Evolutionary conservation across 208 protist genomes (phyloP), one percentile per base, ranked within the genome.

Genomic region (Leishmania gerbilli): DNA sequence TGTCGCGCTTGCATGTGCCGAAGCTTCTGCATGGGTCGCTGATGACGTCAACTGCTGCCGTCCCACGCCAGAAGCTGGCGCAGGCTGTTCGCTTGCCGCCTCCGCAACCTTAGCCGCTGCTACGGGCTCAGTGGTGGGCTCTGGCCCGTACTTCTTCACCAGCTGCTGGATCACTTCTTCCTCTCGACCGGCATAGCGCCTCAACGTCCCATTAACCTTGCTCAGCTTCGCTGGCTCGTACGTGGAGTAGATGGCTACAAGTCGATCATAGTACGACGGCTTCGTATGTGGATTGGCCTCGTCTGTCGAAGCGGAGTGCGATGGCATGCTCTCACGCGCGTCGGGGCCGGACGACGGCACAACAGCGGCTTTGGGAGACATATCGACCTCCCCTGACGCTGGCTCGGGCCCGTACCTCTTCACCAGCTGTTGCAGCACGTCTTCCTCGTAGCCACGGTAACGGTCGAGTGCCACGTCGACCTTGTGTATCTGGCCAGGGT

Each of bases 61-160:
- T 62, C 1, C 8, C n/a, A 34, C 55, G 19, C 19, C 3, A 62
- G n/a, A 49, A 49, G 53, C 8, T 21, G 62, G 72, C 47, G 79
- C 60, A 31, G 31, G n/a, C 24, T 42, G 21, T 0, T 55, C 65
- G 27, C 19, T 72, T 55, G 55, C 42, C 53, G 68, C 40, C 3
- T 34, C 42, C 9, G 49, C 13, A 34, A 56, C 40, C 53, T 24
- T 58, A 34, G 56, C 45, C 31, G 67, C 42, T 21, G 71, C 45
- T 15, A 68, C 60, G 2, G 45, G 13, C 27, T 19, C 40, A 58
- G 58, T 31, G 40, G 47, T 45, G 34, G 91, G 91, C 79, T 96
- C 94, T 1, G 92, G 90, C 17, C 92, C 94, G 82, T 96, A 95
- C 78, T 92, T 91, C 76, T 90, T 88, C 42, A 96, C 78, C 17